These are phyloP conservation scores for Diutina rugosa DNA, from an alignment of 1,139 yeast genomes.

Conservation along the genomic window DNA sequence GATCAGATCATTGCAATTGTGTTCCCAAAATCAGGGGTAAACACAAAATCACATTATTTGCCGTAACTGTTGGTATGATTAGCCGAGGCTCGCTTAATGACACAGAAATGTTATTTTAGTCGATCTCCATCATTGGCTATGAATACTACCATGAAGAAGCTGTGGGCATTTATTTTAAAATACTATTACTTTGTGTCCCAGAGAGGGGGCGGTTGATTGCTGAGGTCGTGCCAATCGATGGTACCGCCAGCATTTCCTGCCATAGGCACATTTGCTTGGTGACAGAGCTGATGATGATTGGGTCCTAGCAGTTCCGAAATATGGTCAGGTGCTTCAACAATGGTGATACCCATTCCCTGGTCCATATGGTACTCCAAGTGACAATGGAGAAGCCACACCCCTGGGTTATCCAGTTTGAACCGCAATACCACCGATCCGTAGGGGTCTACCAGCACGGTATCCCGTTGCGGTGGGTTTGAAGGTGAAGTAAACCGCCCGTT, in stretches of 20 bases:
- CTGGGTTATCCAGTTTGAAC: background rate
- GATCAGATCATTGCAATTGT: too few relatives aligned
- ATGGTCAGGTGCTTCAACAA: background rate
- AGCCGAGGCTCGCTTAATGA: too few relatives aligned
- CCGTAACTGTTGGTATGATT: too few relatives aligned
- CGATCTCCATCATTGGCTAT: too few relatives aligned
- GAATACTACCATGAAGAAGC: too few relatives aligned
- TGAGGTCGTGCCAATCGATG: background rate
- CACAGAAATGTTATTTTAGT: too few relatives aligned
- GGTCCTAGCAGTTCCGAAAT: background rate
- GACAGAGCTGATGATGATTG: background rate
- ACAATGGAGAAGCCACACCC: background rate
- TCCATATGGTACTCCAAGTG: conserved; percentile 1
- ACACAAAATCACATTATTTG: too few relatives aligned
- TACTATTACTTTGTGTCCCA: background rate
- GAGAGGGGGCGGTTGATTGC: background rate
- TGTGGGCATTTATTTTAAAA: too few relatives aligned
- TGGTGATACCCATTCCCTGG: background rate
- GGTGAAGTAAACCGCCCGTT: background rate
- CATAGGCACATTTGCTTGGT: background rate
- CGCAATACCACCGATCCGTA: background rate
- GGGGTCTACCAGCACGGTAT: background rate
- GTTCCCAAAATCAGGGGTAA: too few relatives aligned
- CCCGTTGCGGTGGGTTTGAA: background rate
- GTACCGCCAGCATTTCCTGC: background rate